Percentiles rank a stretch among this genome's conserved stretches.
Conservation (phyloP, 345 rosid species). For the Melastoma malabathricum region DNA sequence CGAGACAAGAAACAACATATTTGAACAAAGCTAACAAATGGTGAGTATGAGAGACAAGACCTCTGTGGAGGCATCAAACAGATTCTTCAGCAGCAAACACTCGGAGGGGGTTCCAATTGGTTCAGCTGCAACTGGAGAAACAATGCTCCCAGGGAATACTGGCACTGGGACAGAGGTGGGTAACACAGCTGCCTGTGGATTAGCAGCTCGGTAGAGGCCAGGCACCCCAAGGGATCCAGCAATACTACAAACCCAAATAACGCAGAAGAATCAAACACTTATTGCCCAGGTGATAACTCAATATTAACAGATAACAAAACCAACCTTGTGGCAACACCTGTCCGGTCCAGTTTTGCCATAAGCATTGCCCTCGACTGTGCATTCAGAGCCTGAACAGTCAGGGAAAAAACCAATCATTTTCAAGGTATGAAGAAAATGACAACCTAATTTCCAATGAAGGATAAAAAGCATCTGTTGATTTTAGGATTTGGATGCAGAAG, state of each 20-base stretch:
- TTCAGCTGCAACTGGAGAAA: constrained; percentile 29
- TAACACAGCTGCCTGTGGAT: constrained; percentile 34
- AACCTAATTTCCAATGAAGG: neutral
- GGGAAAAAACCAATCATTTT: neutral
- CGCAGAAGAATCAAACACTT: neutral
- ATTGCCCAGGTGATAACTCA: constrained; percentile 8
- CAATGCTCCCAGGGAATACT: constrained; percentile 27
- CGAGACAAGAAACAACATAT: neutral
- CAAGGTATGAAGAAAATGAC: too few species aligned
- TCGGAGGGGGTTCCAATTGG: constrained; percentile 68
- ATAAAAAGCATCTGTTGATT: neutral
- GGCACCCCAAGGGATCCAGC: constrained; percentile 61
- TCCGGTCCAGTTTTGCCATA: constrained; percentile 90
- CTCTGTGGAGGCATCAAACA: constrained; percentile 88
- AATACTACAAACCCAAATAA: constrained; percentile 28
- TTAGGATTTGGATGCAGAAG: too few species aligned
- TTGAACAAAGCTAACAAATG: neutral
- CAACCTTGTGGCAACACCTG: constrained; percentile 75
- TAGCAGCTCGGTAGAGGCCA: constrained; percentile 40
- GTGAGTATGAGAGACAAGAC: constrained; percentile 21
- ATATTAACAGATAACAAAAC: too few species aligned
- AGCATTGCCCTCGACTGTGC: constrained; percentile 79
- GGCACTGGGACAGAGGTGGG: constrained; percentile 38
- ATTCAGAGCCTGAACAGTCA: constrained; percentile 57
- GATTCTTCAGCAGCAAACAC: constrained; percentile 71